These are phyloP conservation scores for Candida parachauliodes DNA, from an alignment of 805 yeast species.

Conservation along the genomic window DNA sequence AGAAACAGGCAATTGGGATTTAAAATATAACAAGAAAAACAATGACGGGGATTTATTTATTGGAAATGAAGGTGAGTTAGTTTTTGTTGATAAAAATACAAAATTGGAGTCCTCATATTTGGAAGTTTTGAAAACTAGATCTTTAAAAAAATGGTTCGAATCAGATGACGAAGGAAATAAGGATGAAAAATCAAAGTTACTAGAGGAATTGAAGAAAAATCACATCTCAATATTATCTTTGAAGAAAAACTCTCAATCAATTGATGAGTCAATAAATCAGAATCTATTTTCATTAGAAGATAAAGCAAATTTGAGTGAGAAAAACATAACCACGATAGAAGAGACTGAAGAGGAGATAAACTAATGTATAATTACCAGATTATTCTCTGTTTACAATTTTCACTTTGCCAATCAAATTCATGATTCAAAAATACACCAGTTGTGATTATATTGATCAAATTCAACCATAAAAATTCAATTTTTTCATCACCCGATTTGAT, in stretches of 20 bases:
- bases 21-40: slow-evolving; percentile 54
- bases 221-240: slow-evolving; percentile 19
- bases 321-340: slow-evolving; percentile 1
- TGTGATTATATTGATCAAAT: slow-evolving; percentile 50
- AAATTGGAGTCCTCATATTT: slow-evolving; percentile 40
- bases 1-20: slow-evolving; percentile 75
- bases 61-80: slow-evolving; percentile 71
- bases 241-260: slow-evolving; percentile 17
- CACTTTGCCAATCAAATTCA: slow-evolving; percentile 67
- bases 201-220: slow-evolving; percentile 19
- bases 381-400: slow-evolving; percentile 65
- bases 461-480: slow-evolving; percentile 62
- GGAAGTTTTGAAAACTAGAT: slow-evolving; percentile 35
- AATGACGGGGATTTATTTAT: slow-evolving; percentile 53
- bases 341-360: background rate
- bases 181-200: slow-evolving; percentile 10
- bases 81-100: slow-evolving; percentile 58
- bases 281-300: slow-evolving; percentile 25
- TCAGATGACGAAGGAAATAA: slow-evolving; percentile 14
- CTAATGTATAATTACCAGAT: slow-evolving; percentile 65
- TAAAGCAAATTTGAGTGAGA: slow-evolving; percentile 1
- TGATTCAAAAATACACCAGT: slow-evolving; percentile 53
- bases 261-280: slow-evolving; percentile 29
- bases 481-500: slow-evolving; percentile 13
- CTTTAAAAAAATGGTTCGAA: slow-evolving; percentile 31